Percentiles rank a stretch among this genome's conserved stretches.
Evolutionary conservation across 225 moss, liverwort and hornwort species (phyloP).

Genomic region (Pseudisothecium myosuroides): DNA sequence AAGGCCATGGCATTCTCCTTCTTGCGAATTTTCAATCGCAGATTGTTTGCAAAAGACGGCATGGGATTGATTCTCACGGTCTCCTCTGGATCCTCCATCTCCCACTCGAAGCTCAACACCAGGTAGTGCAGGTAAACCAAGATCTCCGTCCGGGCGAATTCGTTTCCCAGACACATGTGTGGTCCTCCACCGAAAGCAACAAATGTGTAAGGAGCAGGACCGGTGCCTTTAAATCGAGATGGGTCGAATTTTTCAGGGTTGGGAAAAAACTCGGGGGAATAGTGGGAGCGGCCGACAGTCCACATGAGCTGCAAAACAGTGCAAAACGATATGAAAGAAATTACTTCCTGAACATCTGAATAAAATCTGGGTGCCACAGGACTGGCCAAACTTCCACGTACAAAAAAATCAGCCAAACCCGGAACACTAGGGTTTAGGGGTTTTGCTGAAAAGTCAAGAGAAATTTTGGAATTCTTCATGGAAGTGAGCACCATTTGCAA

Average conservation of each 20-base stretch:
- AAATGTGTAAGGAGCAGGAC: not conserved
- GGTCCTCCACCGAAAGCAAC: not conserved
- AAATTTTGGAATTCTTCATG: not conserved
- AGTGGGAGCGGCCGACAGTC: not conserved
- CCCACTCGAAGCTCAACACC: not conserved
- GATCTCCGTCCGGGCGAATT: not conserved
- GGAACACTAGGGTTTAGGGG: too few species aligned
- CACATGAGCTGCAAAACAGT: not conserved
- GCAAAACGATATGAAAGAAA: too few species aligned
- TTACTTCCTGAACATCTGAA: too few species aligned
- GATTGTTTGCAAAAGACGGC: not conserved
- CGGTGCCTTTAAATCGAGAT: not conserved
- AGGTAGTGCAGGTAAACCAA: not conserved
- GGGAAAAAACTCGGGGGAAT: not conserved
- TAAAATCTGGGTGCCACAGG: not conserved
- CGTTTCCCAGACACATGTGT: not conserved
- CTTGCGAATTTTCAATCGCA: not conserved
- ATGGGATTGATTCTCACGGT: not conserved
- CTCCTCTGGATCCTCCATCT: not conserved
- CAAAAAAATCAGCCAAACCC: too few species aligned
- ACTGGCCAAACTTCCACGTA: not conserved
- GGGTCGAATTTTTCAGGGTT: not conserved
- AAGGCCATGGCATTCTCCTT: not conserved
- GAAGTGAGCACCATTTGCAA: not conserved
- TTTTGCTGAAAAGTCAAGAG: not conserved